Percentiles rank a stretch among this genome's conserved stretches.
phyloP scores from a whole-genome alignment of 306 rosid species.

The Corylus americana region DNA sequence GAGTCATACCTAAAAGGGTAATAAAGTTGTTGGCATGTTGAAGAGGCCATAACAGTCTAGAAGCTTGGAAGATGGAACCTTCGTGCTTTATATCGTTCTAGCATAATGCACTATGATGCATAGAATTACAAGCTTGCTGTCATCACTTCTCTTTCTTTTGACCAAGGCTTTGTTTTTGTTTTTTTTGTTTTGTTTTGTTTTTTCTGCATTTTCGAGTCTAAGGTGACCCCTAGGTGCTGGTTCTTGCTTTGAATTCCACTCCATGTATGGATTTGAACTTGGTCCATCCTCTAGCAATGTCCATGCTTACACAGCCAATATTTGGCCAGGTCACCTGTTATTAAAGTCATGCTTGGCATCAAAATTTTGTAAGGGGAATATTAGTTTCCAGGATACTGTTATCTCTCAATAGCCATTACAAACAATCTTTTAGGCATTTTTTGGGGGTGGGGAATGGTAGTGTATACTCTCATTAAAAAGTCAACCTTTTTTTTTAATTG shows the following conservation, averaged over 20 bases:
- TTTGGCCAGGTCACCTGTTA: background rate
- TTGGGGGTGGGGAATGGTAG: background rate
- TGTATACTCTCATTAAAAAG: background rate
- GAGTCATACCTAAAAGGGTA: too few relatives aligned
- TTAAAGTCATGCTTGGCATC: background rate
- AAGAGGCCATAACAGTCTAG: too few relatives aligned
- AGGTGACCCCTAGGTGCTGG: background rate
- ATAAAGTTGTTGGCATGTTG: too few relatives aligned
- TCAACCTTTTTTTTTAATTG: background rate
- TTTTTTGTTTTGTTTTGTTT: too few relatives aligned
- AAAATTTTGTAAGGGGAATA: background rate
- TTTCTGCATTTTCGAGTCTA: too few relatives aligned
- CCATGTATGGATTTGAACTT: background rate
- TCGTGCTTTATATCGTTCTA: background rate
- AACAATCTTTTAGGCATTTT: background rate
- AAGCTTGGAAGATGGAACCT: too few relatives aligned
- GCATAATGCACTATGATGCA: background rate
- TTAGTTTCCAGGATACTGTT: background rate
- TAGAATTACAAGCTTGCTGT: background rate
- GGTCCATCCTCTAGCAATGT: background rate
- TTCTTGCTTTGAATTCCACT: background rate
- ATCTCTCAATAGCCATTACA: background rate
- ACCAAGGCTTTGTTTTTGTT: too few relatives aligned
- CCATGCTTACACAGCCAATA: background rate
- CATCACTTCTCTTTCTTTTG: background rate